A percentile compares a stretch with the other conserved stretches of the same genome.
Conservation (phyloP, 306 rosid genomes). For the Abrus pulchellus region DNA sequence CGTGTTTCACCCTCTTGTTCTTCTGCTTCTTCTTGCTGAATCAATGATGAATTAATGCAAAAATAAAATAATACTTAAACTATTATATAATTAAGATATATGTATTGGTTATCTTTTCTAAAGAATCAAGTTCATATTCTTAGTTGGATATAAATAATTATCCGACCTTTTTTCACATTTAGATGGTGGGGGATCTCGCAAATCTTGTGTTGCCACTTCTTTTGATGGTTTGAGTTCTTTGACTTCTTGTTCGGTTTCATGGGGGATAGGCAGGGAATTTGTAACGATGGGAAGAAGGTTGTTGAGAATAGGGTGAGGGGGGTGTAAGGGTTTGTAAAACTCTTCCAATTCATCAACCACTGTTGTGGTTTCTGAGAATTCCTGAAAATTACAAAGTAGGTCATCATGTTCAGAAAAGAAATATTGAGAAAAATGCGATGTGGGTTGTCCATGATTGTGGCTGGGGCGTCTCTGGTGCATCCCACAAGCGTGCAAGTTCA, state of each 20-base stretch:
- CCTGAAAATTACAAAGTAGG: conserved; percentile 47
- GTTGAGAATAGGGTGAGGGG: neutral
- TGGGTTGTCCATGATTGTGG: conserved; percentile 11
- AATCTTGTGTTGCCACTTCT: conserved; percentile 23
- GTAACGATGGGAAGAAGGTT: conserved; percentile 28
- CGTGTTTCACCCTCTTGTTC: conserved; percentile 65
- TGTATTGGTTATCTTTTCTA: neutral
- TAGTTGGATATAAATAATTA: neutral
- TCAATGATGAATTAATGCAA: too few species aligned
- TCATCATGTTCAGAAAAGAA: conserved; percentile 39
- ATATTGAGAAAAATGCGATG: conserved; percentile 33
- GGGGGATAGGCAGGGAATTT: conserved; percentile 45
- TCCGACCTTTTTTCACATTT: conserved; percentile 56
- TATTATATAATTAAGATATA: too few species aligned
- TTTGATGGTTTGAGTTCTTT: conserved; percentile 39
- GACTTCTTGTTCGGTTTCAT: conserved; percentile 49
- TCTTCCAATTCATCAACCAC: conserved; percentile 62
- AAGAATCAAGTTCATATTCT: neutral
- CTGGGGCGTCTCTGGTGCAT: conserved; percentile 35
- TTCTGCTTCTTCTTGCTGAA: conserved; percentile 64
- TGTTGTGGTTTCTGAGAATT: conserved; percentile 54
- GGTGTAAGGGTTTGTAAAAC: conserved; percentile 62
- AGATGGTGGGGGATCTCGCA: conserved; percentile 28
- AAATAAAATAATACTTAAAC: too few species aligned
- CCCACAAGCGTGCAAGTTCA: conserved; percentile 58